Evolutionary conservation across 73 alveolate species (phyloP), one percentile per base, ranked within the genome.

Genomic region (Uronychia binucleata): DNA sequence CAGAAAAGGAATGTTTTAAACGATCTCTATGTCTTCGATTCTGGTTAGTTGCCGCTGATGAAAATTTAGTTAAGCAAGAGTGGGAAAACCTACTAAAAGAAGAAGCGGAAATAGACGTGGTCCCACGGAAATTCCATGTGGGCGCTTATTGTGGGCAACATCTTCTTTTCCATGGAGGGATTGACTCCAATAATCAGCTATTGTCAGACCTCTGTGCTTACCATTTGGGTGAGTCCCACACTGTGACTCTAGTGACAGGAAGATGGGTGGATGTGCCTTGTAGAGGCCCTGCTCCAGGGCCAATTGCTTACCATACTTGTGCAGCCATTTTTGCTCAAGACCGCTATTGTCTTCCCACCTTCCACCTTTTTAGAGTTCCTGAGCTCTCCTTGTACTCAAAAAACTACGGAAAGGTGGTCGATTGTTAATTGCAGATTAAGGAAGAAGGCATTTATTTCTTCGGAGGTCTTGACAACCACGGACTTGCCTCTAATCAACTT

Each of bases 381-480:
- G 74, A 57, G 74, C 11, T 57, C 74, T 14, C 74, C 74, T 26
- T 26, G 26, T 57, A 14, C 74, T 57, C 74, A 14, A 57, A 26
- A 11, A 57, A 57, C 26, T 57, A 57, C 26, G 74, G 74, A 14
- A 57, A n/a, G n/a, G n/a, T n/a, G n/a, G n/a, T n/a, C n/a, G n/a
- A n/a, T n/a, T n/a, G n/a, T n/a, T n/a, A n/a, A n/a, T n/a, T n/a
- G n/a, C n/a, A 26, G 26, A 14, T 14, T 57, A 57, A 57, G 26
- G 74, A 57, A 57, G 74, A 57, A 57, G 74, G 74, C 11, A 26
- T 57, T 26, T 57, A 57, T 57, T 57, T 11, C 74, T 57, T 57
- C 74, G 74, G 74, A 57, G 74, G 74, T 11, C 83, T 76, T 59
- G 34, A 86, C 34, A 82, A 80, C 26, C 80, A 88, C 28, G 94